Percentiles rank a stretch among this genome's conserved stretches.
Conservation (phyloP, 345 rosid species). For the Eucalyptus cladocalyx region DNA sequence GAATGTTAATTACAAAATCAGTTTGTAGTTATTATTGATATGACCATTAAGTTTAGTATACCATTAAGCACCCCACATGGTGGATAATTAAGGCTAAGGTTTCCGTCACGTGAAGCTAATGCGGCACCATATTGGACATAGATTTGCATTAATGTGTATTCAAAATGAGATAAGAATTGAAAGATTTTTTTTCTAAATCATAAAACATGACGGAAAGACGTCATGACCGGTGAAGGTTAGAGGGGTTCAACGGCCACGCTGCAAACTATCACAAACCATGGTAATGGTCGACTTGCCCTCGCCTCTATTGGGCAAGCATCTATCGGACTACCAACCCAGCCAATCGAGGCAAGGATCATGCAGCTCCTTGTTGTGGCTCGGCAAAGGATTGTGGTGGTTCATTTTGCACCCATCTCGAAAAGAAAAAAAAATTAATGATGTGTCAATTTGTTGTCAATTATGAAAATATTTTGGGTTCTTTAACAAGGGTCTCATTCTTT, state of each 20-base stretch:
- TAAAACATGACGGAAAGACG: too few species aligned
- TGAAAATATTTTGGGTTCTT: not conserved
- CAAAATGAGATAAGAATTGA: too few species aligned
- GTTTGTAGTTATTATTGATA: not conserved
- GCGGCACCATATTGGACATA: not conserved
- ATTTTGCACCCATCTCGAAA: not conserved
- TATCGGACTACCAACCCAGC: not conserved
- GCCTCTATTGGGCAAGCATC: not conserved
- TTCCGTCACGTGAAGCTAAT: not conserved
- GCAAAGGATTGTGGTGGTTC: not conserved
- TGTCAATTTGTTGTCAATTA: too few species aligned
- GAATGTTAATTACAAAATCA: not conserved
- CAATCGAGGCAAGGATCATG: not conserved
- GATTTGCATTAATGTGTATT: not conserved
- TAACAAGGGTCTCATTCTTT: not conserved
- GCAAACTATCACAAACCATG: not conserved
- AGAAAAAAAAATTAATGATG: not conserved
- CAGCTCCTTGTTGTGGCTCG: accelerated
- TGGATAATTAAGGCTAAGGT: not conserved
- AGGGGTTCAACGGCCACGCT: not conserved
- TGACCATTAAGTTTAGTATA: too few species aligned
- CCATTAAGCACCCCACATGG: not conserved
- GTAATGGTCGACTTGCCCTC: not conserved
- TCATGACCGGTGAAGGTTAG: too few species aligned
- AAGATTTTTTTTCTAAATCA: too few species aligned